Evolutionary conservation across 345 rosid species (phyloP), one percentile per base, ranked within the genome.

Genomic region (Ailanthus altissimus): DNA sequence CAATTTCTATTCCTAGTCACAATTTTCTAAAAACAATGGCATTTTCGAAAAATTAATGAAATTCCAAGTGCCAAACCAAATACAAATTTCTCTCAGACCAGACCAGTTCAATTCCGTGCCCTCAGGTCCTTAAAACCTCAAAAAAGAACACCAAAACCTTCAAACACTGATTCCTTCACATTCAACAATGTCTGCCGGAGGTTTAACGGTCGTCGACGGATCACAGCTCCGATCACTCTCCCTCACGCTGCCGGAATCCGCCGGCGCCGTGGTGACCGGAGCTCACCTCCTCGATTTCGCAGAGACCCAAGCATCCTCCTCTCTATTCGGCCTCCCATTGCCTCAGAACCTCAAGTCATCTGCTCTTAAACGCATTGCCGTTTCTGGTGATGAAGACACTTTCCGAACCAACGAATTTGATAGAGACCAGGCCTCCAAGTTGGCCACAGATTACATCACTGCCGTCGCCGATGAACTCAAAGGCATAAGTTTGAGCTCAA

Each of bases 171-270:
- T 53, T 32, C 38, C 38, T 32, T 72, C 67, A 67, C 54, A 23
- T 18, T 26, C 10, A 77, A 76, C 1, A 87, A 94, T 90, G 97
- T 83, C 89, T 45, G 86, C 83, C 85, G 84, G 86, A 75, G 91
- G 90, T 59, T 74, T 86, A n/a, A 87, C 80, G 64, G 84, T 92
- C 63, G 67, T 92, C 16, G 93, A 94, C 83, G 98, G 97, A 38
- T 36, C 84, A n/a, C 73, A 77, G 25, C 89, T 94, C 68, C 81
- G 93, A 81, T 90, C 88, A 73, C 72, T 87, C 66, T 81, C 82
- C 58, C 75, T 82, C 73, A 78, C 84, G 25, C 75, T 79, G 2
- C 88, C 88, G 49, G 88, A 86, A 46, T 81, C 82, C 23, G 13
- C 49, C 67, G 66, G 61, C 63, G 32, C 62, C 71, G 18, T 82